phyloP scores from a whole-genome alignment of 2,329 filamentous ascomycete genomes.

The Colletotrichum aenigma region DNA sequence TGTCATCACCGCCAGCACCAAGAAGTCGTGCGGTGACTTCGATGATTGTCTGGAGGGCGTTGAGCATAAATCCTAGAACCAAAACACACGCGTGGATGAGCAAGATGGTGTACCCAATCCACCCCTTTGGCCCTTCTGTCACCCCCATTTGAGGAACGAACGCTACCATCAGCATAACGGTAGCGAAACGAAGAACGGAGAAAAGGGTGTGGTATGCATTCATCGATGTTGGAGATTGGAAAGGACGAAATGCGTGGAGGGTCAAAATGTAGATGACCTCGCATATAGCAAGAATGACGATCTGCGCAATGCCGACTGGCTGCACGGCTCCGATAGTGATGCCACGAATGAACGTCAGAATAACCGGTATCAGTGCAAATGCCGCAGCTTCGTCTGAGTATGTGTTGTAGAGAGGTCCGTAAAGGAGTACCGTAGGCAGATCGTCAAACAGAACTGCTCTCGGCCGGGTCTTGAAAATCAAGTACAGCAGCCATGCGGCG shows the following conservation, averaged over 20 bases:
- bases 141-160: conserved; percentile 87
- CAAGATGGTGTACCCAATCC: conserved; percentile 93
- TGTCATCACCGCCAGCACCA: conserved; percentile 80
- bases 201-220: conserved; percentile 93
- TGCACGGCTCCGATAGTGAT: conserved; percentile 93
- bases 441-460: conserved; percentile 92
- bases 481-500: conserved; percentile 77
- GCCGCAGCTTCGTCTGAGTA: conserved; percentile 92
- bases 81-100: conserved; percentile 84
- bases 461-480: conserved; percentile 82
- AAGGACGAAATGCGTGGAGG: conserved; percentile 87
- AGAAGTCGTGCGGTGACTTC: conserved; percentile 85
- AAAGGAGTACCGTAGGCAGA: conserved; percentile 84
- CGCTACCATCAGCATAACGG: conserved; percentile 76
- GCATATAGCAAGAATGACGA: conserved; percentile 90
- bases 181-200: conserved; percentile 75
- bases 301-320: conserved; percentile 88
- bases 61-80: conserved; percentile 91
- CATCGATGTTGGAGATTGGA: conserved; percentile 92
- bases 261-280: conserved; percentile 91
- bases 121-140: conserved; percentile 80
- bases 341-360: conserved; percentile 84
- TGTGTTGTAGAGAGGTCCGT: conserved; percentile 95
- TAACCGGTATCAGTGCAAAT: conserved; percentile 85
- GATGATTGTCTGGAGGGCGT: conserved; percentile 86